phyloP scores from a whole-genome alignment of 768 basidiomycete genomes.

The Mycena sanguinolenta region DNA sequence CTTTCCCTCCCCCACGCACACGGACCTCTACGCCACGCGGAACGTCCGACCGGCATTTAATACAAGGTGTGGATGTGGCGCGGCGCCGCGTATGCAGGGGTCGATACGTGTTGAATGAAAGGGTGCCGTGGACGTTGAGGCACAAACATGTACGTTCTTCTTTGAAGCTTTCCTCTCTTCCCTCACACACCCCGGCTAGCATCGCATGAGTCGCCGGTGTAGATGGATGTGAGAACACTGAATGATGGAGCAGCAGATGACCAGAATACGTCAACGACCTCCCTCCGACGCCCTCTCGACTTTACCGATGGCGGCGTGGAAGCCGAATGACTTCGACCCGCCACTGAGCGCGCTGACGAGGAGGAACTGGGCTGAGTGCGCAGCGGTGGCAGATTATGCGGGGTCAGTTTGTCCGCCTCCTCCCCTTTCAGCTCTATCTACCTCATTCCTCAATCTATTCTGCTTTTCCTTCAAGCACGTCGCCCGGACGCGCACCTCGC shows the following conservation, averaged over 20 bases:
- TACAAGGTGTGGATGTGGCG: slow-evolving; percentile 90
- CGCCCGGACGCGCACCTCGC: too few species aligned
- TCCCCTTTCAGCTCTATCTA: too few species aligned
- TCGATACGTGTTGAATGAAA: slow-evolving; percentile 90
- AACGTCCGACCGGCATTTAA: slow-evolving; percentile 94
- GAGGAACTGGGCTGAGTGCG: slow-evolving; percentile 98
- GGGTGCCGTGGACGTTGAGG: slow-evolving; percentile 93
- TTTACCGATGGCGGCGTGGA: slow-evolving; percentile 56
- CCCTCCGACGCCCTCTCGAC: slow-evolving; percentile 81
- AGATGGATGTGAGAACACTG: too few species aligned
- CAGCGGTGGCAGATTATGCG: slow-evolving; percentile 78
- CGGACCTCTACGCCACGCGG: slow-evolving; percentile 91
- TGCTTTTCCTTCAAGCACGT: too few species aligned
- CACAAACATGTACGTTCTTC: slow-evolving; percentile 59
- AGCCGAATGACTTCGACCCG: slow-evolving; percentile 88
- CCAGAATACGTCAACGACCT: slow-evolving; percentile 42
- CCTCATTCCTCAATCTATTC: too few species aligned
- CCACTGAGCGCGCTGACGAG: slow-evolving; percentile 91
- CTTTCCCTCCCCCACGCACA: slow-evolving; percentile 86
- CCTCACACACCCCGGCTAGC: too few species aligned
- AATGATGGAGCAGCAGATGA: too few species aligned
- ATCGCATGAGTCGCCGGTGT: too few species aligned
- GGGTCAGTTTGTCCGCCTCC: slow-evolving; percentile 1
- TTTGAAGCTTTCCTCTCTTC: background rate
- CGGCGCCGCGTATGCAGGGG: slow-evolving; percentile 88